These are phyloP conservation scores for Phytophthora constricta DNA, from an alignment of 352 stramenopile genomes.

Conservation along the genomic window DNA sequence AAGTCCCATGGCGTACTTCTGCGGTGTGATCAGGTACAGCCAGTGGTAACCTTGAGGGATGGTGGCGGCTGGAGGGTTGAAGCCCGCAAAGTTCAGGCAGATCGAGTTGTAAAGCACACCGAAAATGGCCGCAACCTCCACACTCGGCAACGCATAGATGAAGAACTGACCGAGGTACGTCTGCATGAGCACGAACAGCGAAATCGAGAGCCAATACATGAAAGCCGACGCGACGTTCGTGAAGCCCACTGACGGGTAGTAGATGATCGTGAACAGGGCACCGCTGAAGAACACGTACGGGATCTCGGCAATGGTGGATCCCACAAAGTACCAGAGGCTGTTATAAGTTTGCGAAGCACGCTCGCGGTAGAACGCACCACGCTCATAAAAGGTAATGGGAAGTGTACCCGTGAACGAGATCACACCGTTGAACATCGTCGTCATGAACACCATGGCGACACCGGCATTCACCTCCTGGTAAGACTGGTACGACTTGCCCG, in stretches of 20 bases:
- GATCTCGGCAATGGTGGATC: slow-evolving; percentile 82
- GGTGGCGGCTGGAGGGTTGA: slow-evolving; percentile 36
- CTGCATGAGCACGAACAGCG: slow-evolving; percentile 43
- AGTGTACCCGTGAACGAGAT: slow-evolving; percentile 79
- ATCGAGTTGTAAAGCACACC: slow-evolving; percentile 49
- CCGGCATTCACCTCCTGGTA: slow-evolving; percentile 50
- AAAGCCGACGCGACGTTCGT: slow-evolving; percentile 36
- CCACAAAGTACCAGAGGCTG: slow-evolving; percentile 67
- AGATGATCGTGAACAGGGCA: slow-evolving; percentile 52
- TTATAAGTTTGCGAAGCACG: slow-evolving; percentile 90
- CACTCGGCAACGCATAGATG: slow-evolving; percentile 41
- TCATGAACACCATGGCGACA: slow-evolving; percentile 81
- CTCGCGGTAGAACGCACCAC: slow-evolving; percentile 90
- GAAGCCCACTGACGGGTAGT: slow-evolving; percentile 59
- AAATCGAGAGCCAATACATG: slow-evolving; percentile 48
- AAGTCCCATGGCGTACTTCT: slow-evolving; percentile 38
- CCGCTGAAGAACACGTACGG: slow-evolving; percentile 53
- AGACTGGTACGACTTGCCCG: slow-evolving; percentile 39
- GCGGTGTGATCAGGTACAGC: slow-evolving; percentile 52
- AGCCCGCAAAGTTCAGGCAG: slow-evolving; percentile 49
- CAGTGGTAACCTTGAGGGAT: slow-evolving; percentile 50
- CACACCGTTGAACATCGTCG: slow-evolving; percentile 77
- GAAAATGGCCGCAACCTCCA: slow-evolving; percentile 48
- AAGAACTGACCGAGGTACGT: slow-evolving; percentile 48
- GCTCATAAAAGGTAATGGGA: slow-evolving; percentile 79